phyloP scores from a whole-genome alignment of 73 alveolate genomes.

The Tetrahymena elliotti region DNA sequence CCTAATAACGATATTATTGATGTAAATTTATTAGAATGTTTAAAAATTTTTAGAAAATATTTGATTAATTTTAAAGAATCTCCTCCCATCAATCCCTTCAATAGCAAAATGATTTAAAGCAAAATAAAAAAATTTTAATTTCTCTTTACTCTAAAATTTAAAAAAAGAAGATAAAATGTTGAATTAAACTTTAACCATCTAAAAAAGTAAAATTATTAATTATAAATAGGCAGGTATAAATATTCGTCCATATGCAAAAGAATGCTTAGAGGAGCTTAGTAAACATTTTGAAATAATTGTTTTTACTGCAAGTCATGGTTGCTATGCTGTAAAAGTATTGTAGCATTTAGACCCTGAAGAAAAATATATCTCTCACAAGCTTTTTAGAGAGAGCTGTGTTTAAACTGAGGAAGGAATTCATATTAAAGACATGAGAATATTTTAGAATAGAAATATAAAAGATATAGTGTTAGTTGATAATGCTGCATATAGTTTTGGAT shows the following conservation, averaged over 20 bases:
- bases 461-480: slow-evolving; percentile 32
- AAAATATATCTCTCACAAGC: slow-evolving; percentile 23
- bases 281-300: slow-evolving; percentile 36
- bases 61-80: neutral
- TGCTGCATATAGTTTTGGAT: slow-evolving; percentile 36
- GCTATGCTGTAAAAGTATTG: slow-evolving; percentile 46
- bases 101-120: too few relatives aligned
- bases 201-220: neutral
- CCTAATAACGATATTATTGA: slow-evolving; percentile 40
- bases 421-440: slow-evolving; percentile 40
- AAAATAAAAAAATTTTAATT: too few relatives aligned
- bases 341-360: slow-evolving; percentile 43
- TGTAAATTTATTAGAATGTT: slow-evolving; percentile 3
- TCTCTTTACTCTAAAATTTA: too few relatives aligned
- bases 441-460: neutral
- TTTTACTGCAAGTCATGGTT: slow-evolving; percentile 45
- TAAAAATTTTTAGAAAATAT: too few relatives aligned
- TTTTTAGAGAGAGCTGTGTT: slow-evolving; percentile 47
- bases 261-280: slow-evolving; percentile 27
- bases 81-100: too few relatives aligned
- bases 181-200: too few relatives aligned
- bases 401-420: slow-evolving; percentile 46
- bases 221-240: slow-evolving; percentile 40
- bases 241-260: slow-evolving; percentile 45
- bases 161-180: too few relatives aligned